Evolutionary conservation across 148 eudicot species (phyloP).

Genomic region (Rhododendron molle): DNA sequence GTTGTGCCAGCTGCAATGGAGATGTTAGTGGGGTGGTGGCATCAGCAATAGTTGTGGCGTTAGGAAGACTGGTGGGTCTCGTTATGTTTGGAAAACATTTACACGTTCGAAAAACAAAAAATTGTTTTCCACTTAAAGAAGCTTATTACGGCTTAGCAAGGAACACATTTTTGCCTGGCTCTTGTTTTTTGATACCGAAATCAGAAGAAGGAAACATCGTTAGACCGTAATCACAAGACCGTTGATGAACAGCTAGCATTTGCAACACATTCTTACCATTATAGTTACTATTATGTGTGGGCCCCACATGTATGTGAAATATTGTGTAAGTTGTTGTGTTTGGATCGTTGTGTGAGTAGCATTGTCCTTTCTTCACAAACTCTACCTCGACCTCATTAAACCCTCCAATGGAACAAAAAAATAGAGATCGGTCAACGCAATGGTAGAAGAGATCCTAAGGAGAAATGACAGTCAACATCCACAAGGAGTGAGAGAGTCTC

Average conservation of each 20-base stretch:
- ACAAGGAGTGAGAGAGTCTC: too few species aligned
- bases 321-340: too few species aligned
- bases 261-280: slow-evolving; percentile 20
- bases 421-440: too few species aligned
- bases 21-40: neutral
- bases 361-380: too few species aligned
- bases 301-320: too few species aligned
- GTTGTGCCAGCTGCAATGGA: neutral
- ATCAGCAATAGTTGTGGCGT: neutral
- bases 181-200: neutral
- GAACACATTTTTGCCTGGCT: neutral
- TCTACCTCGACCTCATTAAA: too few species aligned
- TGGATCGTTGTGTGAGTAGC: too few species aligned
- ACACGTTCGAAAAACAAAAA: neutral
- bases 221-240: neutral
- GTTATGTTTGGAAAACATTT: neutral
- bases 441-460: too few species aligned
- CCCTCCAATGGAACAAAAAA: too few species aligned
- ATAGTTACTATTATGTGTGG: slow-evolving; percentile 31
- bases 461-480: too few species aligned
- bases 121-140: neutral
- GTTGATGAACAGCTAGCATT: neutral
- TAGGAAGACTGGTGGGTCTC: neutral
- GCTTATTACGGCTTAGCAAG: neutral
- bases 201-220: neutral